Conservation (phyloP, 805 yeast species). For the Henningerozyma blattae region DNA sequence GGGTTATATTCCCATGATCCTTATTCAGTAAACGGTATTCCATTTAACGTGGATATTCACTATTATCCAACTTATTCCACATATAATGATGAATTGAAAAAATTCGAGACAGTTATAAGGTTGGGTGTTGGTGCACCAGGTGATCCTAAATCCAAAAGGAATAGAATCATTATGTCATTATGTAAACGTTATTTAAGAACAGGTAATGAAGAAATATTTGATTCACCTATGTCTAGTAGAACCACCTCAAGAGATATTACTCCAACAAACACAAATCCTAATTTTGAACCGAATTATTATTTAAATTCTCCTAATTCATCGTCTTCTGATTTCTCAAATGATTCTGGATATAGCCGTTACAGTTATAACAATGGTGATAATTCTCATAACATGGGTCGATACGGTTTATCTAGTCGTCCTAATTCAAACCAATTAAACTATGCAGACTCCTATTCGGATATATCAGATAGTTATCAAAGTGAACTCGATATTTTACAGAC, state of each 20-base stretch:
- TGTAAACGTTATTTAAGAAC: slow-evolving; percentile 40
- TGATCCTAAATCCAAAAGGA: slow-evolving; percentile 48
- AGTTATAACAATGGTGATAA: neutral
- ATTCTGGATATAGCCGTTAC: neutral
- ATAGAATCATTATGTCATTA: slow-evolving; percentile 52
- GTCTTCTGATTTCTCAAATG: neutral
- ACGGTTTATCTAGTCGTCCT: too few species aligned
- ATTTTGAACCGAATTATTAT: too few species aligned
- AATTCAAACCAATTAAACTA: too few species aligned
- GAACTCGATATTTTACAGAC: slow-evolving; percentile 43
- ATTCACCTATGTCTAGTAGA: neutral
- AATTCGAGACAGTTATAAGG: slow-evolving; percentile 43
- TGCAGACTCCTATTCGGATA: neutral
- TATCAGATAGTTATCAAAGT: slow-evolving; percentile 1
- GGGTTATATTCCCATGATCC: slow-evolving; percentile 3
- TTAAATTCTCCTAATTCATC: neutral
- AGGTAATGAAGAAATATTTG: neutral
- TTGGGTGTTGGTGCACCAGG: slow-evolving; percentile 70
- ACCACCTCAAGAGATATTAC: neutral
- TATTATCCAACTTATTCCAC: slow-evolving; percentile 48
- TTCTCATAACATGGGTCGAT: neutral
- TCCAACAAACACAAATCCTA: too few species aligned
- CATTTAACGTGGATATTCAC: slow-evolving; percentile 47
- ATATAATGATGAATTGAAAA: slow-evolving; percentile 4
- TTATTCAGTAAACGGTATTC: too few species aligned